These are phyloP conservation scores for Rhizopus microsporus DNA, from an alignment of 371 early-diverging fungal species.

Conservation along the genomic window DNA sequence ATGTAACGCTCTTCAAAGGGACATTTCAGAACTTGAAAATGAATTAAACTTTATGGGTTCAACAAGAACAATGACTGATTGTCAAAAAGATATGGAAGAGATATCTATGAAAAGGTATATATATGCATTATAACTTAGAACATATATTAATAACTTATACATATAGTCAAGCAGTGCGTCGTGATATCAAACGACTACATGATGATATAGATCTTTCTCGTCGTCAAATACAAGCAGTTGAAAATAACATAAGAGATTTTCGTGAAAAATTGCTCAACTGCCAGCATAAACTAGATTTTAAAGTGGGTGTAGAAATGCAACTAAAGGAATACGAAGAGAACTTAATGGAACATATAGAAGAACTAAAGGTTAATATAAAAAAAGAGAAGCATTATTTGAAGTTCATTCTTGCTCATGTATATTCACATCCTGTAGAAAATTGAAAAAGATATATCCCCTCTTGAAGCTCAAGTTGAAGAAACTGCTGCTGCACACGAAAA, in stretches of 20 bases:
- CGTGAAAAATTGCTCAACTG: constrained; percentile 41
- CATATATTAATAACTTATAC: background rate
- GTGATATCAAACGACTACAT: constrained; percentile 57
- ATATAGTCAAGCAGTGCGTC: constrained; percentile 27
- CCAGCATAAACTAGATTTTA: constrained; percentile 25
- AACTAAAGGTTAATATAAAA: constrained; percentile 12
- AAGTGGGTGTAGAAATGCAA: constrained; percentile 11
- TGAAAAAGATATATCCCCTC: constrained; percentile 7
- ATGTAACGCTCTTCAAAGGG: constrained; percentile 31
- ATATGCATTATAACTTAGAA: background rate
- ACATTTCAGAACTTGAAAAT: constrained; percentile 52
- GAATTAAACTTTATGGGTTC: constrained; percentile 66
- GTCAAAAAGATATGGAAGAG: constrained; percentile 62
- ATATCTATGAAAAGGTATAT: constrained; percentile 50
- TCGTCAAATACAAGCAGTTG: constrained; percentile 45
- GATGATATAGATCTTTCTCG: constrained; percentile 43
- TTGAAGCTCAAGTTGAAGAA: constrained; percentile 29
- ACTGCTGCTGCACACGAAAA: constrained; percentile 32
- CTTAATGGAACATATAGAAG: constrained; percentile 13
- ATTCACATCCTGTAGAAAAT: constrained; percentile 2
- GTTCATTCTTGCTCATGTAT: background rate
- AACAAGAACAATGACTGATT: constrained; percentile 65
- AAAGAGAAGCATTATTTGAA: background rate
- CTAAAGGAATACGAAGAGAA: constrained; percentile 29
- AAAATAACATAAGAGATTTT: constrained; percentile 50